These are phyloP conservation scores for Grigorovia humatica DNA, from an alignment of 805 yeast species.

Conservation along the genomic window DNA sequence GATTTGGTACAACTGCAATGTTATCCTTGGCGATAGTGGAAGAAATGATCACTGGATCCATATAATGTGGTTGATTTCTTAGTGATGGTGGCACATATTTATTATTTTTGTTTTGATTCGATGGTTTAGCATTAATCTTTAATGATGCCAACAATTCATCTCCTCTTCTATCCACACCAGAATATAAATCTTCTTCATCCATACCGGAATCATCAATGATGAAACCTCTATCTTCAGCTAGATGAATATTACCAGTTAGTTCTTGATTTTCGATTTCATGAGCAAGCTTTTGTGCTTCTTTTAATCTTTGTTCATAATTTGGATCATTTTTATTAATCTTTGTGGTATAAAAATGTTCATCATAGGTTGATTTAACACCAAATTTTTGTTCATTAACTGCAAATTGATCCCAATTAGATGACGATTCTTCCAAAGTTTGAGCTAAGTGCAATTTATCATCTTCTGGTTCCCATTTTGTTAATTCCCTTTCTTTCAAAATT, in stretches of 20 bases:
- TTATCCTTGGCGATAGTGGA: constrained; percentile 8
- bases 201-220: constrained; percentile 69
- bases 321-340: constrained; percentile 60
- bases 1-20: not conserved
- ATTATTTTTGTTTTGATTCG: constrained; percentile 21
- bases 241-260: constrained; percentile 57
- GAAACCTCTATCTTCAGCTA: constrained; percentile 87
- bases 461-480: constrained; percentile 81
- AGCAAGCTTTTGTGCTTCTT: constrained; percentile 70
- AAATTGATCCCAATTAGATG: constrained; percentile 78
- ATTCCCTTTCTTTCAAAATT: constrained; percentile 51
- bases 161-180: constrained; percentile 67
- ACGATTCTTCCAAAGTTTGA: constrained; percentile 30
- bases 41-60: constrained; percentile 29
- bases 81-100: constrained; percentile 28
- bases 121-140: constrained; percentile 22
- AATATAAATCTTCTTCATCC: constrained; percentile 94
- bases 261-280: constrained; percentile 67
- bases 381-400: constrained; percentile 82
- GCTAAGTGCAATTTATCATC: constrained; percentile 13
- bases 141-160: constrained; percentile 27
- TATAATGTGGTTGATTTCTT: constrained; percentile 27
- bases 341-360: constrained; percentile 83
- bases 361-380: constrained; percentile 73
- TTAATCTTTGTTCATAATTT: constrained; percentile 53